Conservation (phyloP, 148 eudicot species). For the Rhododendron kiyosumense region DNA sequence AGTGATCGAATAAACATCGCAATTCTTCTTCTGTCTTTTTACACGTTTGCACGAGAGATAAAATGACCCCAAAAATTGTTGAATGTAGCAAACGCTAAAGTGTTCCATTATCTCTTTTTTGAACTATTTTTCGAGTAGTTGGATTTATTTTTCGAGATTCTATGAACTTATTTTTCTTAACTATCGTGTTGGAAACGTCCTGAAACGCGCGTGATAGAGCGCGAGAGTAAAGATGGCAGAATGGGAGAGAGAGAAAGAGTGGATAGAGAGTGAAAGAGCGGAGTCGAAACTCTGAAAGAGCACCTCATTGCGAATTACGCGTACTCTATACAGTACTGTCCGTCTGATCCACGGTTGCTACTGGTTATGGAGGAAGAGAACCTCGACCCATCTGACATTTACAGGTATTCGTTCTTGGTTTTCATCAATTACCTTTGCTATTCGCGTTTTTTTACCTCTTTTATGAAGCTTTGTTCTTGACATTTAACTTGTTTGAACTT, state of each 20-base stretch:
- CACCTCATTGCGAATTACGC: background rate
- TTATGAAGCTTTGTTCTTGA: background rate
- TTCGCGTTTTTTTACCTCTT: background rate
- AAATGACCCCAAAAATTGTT: no score
- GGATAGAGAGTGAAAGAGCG: background rate
- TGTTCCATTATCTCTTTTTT: no score
- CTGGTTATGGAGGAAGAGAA: slow-evolving; percentile 5
- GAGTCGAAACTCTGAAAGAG: background rate
- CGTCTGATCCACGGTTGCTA: background rate
- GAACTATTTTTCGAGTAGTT: no score
- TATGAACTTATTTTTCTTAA: no score
- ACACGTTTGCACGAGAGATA: no score
- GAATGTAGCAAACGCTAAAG: no score
- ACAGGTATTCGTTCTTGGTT: slow-evolving; percentile 6
- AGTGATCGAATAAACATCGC: no score
- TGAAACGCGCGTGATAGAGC: background rate
- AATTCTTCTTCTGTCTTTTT: no score
- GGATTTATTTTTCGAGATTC: no score
- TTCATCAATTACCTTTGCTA: no score
- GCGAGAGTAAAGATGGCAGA: background rate
- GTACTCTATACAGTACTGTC: no score
- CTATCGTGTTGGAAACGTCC: background rate
- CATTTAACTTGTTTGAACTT: background rate
- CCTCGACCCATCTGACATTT: background rate
- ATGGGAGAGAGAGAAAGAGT: background rate